Percentiles rank a stretch among this genome's conserved stretches.
Conservation (phyloP, 1,284 basidiomycete species). For the Pterula multifida region DNA sequence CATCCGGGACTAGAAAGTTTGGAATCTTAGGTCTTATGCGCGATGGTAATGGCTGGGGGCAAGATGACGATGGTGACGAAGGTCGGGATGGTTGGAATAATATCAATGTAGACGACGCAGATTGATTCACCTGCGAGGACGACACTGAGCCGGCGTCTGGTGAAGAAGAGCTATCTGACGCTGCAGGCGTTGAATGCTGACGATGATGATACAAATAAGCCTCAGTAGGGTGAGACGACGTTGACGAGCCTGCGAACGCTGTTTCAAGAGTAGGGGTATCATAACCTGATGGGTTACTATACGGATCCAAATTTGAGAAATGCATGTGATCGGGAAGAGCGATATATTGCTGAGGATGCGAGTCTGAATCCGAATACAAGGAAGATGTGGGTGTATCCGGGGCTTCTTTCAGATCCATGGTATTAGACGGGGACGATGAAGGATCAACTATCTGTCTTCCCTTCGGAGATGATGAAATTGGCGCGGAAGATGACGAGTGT, state of each 20-base stretch:
- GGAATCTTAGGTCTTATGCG: neutral
- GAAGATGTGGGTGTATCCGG: neutral
- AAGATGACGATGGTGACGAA: neutral
- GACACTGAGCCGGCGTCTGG: neutral
- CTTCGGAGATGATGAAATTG: neutral
- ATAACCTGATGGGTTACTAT: neutral
- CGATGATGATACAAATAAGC: neutral
- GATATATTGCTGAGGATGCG: neutral
- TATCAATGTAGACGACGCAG: neutral
- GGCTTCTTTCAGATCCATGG: neutral
- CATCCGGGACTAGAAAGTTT: conserved; percentile 1
- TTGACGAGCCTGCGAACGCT: neutral
- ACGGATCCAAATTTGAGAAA: neutral
- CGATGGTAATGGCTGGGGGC: too few species aligned
- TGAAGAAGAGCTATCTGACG: neutral
- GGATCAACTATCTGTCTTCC: neutral
- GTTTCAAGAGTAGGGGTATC: neutral
- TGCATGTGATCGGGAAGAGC: neutral
- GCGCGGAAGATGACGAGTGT: neutral
- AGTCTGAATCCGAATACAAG: neutral
- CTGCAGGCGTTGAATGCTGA: neutral
- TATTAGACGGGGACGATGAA: neutral
- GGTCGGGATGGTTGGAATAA: neutral
- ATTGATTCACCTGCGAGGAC: neutral
- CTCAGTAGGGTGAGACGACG: neutral